Evolutionary conservation across 2,329 filamentous ascomycete species (phyloP).

Genomic region (Aureobasidium uvarum): DNA sequence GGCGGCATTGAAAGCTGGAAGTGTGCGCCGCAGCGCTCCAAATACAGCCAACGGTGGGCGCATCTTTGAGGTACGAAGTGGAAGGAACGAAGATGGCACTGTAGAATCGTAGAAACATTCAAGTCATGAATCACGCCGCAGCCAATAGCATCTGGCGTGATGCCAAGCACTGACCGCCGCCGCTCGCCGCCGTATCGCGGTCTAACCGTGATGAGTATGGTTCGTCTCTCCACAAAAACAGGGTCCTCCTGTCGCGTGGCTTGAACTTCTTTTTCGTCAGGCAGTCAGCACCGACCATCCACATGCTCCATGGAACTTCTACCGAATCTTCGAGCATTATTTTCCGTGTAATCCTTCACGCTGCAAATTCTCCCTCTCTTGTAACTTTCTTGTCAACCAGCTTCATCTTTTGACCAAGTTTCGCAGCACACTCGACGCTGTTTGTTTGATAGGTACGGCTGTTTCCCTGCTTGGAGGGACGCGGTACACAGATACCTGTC

Average conservation of each 20-base stretch:
- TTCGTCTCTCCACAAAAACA: neutral
- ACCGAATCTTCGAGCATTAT: constrained; percentile 2
- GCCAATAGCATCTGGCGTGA: constrained; percentile 23
- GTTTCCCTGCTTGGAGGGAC: neutral
- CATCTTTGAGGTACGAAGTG: constrained; percentile 7
- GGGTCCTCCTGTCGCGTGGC: neutral
- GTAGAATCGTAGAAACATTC: constrained; percentile 5
- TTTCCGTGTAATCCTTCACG: neutral
- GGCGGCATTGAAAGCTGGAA: constrained; percentile 4
- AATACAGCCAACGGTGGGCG: constrained; percentile 27
- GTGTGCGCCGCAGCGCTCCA: constrained; percentile 22
- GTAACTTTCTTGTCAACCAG: neutral
- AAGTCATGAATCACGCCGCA: neutral
- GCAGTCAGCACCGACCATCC: constrained; percentile 6
- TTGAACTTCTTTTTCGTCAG: constrained; percentile 12
- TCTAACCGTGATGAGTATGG: neutral
- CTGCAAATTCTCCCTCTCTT: too few species aligned
- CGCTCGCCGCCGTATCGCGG: neutral
- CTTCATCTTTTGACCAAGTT: neutral
- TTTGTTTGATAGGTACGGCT: constrained; percentile 2
- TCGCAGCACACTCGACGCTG: neutral
- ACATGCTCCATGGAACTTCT: neutral
- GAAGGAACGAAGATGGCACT: constrained; percentile 6
- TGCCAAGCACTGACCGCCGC: constrained; percentile 17
- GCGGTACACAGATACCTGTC: constrained; percentile 10